Evolutionary conservation across 2,329 filamentous ascomycete genomes (phyloP).

Genomic region (Ophiocordyceps sinensis): DNA sequence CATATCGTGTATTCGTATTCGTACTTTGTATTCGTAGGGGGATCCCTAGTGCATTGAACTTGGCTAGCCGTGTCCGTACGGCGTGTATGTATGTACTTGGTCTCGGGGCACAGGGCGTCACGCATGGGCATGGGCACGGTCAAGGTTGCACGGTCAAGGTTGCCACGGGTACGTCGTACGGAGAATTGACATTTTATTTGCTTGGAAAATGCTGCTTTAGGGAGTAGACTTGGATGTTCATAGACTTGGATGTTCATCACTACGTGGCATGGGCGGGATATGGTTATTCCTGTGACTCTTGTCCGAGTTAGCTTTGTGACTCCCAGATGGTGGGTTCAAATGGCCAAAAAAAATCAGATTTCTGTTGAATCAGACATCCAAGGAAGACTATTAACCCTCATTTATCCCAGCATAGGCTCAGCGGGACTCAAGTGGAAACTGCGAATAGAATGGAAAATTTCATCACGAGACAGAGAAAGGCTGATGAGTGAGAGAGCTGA

Average conservation of each 20-base stretch:
- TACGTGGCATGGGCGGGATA: no score
- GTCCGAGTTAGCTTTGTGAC: constrained; percentile 9
- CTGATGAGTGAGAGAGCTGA: not conserved
- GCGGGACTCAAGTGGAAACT: constrained; percentile 73
- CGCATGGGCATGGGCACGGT: not conserved
- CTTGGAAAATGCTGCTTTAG: not conserved
- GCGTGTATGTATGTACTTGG: no score
- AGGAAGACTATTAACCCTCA: constrained; percentile 55
- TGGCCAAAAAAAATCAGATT: not conserved
- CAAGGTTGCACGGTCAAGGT: no score
- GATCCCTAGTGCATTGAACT: no score
- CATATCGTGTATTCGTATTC: no score
- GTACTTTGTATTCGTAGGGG: no score
- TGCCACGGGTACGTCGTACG: no score
- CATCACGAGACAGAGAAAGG: constrained; percentile 38
- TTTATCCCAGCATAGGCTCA: constrained; percentile 54
- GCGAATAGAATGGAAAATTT: constrained; percentile 67
- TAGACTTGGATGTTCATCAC: no score
- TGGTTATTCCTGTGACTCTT: not conserved
- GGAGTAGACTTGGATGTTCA: not conserved
- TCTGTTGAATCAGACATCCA: constrained; percentile 53
- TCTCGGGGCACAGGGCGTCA: not conserved
- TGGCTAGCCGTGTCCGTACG: not conserved
- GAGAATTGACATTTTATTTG: not conserved
- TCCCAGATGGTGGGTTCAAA: not conserved